These are phyloP conservation scores for Rubroshorea leprosula DNA, from an alignment of 345 rosid species.

Conservation along the genomic window DNA sequence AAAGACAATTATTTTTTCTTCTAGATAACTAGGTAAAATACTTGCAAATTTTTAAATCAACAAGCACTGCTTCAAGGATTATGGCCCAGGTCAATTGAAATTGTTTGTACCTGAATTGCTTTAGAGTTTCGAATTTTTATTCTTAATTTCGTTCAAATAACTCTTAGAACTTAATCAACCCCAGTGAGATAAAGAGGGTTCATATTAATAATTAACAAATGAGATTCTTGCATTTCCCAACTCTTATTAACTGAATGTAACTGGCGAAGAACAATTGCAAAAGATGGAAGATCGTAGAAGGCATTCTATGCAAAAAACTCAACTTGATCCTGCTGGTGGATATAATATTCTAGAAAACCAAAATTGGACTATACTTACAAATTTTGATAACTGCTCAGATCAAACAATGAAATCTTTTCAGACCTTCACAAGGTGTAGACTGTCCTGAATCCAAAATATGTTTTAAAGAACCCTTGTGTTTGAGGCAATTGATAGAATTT, in stretches of 20 bases:
- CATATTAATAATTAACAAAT: too few relatives aligned
- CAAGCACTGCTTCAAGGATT: too few relatives aligned
- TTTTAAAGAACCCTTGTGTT: neutral
- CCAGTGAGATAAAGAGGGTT: too few relatives aligned
- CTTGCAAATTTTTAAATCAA: too few relatives aligned
- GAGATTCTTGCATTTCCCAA: neutral
- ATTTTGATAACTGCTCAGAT: slow-evolving; percentile 9
- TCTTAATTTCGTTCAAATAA: too few relatives aligned
- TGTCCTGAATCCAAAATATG: neutral
- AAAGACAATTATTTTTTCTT: too few relatives aligned
- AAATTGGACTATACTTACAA: slow-evolving; percentile 33
- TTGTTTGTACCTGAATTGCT: too few relatives aligned
- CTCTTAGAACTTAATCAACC: too few relatives aligned
- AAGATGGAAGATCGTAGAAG: neutral
- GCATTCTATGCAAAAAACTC: neutral
- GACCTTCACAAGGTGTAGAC: slow-evolving; percentile 6
- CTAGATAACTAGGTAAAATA: too few relatives aligned
- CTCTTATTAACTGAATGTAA: neutral
- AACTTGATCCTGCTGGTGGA: neutral
- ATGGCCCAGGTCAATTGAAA: too few relatives aligned
- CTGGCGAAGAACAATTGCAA: too few relatives aligned
- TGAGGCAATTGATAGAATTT: neutral
- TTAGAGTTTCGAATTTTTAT: too few relatives aligned
- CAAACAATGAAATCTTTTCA: neutral
- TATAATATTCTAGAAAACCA: slow-evolving; percentile 15